These are phyloP conservation scores for Fallopia convolvulus DNA, from an alignment of 148 eudicot species.

Conservation along the genomic window DNA sequence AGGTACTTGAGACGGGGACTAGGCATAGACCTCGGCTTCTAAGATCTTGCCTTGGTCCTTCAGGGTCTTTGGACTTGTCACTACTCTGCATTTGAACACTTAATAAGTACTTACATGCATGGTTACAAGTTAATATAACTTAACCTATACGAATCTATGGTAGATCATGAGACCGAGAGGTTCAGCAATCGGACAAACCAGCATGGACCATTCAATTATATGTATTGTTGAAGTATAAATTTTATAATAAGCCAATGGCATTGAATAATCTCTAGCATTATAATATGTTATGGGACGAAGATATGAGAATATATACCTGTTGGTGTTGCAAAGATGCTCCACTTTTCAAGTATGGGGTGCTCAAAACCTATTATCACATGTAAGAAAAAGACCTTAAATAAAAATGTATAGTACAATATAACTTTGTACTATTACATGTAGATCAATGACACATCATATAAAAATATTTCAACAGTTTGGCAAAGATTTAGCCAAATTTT, in stretches of 20 bases:
- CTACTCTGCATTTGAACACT: slow-evolving; percentile 28
- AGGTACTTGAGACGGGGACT: slow-evolving; percentile 87
- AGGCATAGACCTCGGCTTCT: slow-evolving; percentile 85
- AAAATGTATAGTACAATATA: neutral
- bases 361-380: slow-evolving; percentile 10
- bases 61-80: slow-evolving; percentile 60
- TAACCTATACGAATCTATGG: neutral
- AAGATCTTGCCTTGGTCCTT: slow-evolving; percentile 66
- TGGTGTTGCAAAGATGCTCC: slow-evolving; percentile 12
- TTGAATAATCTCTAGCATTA: neutral
- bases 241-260: neutral
- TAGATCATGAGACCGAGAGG: too few species aligned
- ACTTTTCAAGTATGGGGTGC: slow-evolving; percentile 15
- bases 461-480: neutral
- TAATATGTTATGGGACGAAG: neutral
- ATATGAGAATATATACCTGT: slow-evolving; percentile 8
- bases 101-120: neutral
- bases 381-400: neutral
- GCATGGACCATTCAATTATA: neutral
- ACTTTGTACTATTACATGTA: slow-evolving; percentile 2
- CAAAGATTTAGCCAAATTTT: neutral
- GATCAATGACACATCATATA: neutral
- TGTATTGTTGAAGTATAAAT: neutral
- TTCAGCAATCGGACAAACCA: too few species aligned
- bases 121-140: neutral